Evolutionary conservation across 192 early-diverging fungal species (phyloP).

Genomic region (Dispira parvispora): DNA sequence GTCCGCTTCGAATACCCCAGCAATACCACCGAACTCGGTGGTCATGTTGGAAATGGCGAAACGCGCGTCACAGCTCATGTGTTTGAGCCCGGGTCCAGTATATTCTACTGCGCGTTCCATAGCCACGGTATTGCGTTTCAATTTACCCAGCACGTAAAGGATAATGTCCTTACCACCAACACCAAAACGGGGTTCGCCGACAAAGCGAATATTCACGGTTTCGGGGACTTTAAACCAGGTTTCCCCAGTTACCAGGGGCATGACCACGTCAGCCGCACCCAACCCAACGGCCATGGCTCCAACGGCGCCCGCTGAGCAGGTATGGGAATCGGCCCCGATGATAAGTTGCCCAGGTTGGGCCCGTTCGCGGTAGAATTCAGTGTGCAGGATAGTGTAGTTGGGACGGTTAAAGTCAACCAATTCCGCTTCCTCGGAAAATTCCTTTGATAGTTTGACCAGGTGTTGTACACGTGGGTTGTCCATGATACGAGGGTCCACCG

Average conservation of each 20-base stretch:
- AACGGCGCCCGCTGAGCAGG: slow-evolving; percentile 65
- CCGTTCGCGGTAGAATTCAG: slow-evolving; percentile 70
- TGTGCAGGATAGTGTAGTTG: slow-evolving; percentile 68
- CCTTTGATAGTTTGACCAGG: slow-evolving; percentile 44
- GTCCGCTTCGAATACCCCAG: slow-evolving; percentile 63
- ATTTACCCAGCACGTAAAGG: slow-evolving; percentile 56
- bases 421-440: slow-evolving; percentile 51
- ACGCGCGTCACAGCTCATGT: slow-evolving; percentile 68
- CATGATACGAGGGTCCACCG: slow-evolving; percentile 58
- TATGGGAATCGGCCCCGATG: slow-evolving; percentile 68
- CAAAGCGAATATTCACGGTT: slow-evolving; percentile 59
- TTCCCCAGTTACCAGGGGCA: slow-evolving; percentile 70
- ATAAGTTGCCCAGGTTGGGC: slow-evolving; percentile 66
- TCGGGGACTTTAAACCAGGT: slow-evolving; percentile 73
- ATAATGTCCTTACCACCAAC: slow-evolving; percentile 73
- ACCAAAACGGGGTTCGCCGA: slow-evolving; percentile 53
- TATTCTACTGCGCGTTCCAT: slow-evolving; percentile 66
- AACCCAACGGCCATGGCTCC: slow-evolving; percentile 64
- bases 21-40: slow-evolving; percentile 75
- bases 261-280: slow-evolving; percentile 65
- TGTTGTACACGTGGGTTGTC: slow-evolving; percentile 47
- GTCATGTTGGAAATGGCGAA: slow-evolving; percentile 73
- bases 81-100: slow-evolving; percentile 54
- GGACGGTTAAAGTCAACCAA: slow-evolving; percentile 55
- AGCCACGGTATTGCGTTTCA: slow-evolving; percentile 72